Conservation (phyloP, 2,329 filamentous ascomycete genomes). For the Coniochaeta sp. region DNA sequence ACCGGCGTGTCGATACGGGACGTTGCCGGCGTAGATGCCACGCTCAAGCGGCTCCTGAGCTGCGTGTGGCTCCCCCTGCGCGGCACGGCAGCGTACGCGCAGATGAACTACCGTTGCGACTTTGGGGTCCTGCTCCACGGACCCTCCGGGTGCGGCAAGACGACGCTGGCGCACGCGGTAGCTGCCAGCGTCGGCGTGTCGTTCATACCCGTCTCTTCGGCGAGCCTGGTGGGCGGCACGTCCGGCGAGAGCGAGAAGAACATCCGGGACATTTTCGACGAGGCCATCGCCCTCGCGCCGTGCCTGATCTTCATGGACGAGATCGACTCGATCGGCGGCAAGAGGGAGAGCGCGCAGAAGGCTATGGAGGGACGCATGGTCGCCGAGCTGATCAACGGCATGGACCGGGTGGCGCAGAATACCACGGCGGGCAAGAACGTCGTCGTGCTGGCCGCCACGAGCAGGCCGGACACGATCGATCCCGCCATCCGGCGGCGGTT, state of each 20-base stretch:
- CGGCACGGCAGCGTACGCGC: constrained; percentile 56
- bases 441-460: constrained; percentile 86
- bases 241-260: constrained; percentile 87
- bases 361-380: constrained; percentile 89
- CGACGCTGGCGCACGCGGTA: constrained; percentile 72
- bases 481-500: constrained; percentile 66
- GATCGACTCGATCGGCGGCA: constrained; percentile 85
- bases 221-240: constrained; percentile 77
- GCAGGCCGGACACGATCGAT: constrained; percentile 79
- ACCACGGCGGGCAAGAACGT: constrained; percentile 69
- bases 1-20: constrained; percentile 62
- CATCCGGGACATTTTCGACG: constrained; percentile 77
- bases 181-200: constrained; percentile 69
- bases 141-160: constrained; percentile 81
- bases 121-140: constrained; percentile 74
- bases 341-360: constrained; percentile 72
- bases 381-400: constrained; percentile 74
- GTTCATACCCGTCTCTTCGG: constrained; percentile 75
- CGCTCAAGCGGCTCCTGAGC: constrained; percentile 62
- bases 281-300: constrained; percentile 77
- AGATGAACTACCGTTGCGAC: constrained; percentile 60
- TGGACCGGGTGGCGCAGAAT: constrained; percentile 73
- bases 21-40: constrained; percentile 68
- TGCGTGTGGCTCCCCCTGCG: constrained; percentile 68
- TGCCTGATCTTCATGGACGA: constrained; percentile 90